Conservation (phyloP, 2,329 filamentous ascomycete genomes). For the Fusarium sp. region DNA sequence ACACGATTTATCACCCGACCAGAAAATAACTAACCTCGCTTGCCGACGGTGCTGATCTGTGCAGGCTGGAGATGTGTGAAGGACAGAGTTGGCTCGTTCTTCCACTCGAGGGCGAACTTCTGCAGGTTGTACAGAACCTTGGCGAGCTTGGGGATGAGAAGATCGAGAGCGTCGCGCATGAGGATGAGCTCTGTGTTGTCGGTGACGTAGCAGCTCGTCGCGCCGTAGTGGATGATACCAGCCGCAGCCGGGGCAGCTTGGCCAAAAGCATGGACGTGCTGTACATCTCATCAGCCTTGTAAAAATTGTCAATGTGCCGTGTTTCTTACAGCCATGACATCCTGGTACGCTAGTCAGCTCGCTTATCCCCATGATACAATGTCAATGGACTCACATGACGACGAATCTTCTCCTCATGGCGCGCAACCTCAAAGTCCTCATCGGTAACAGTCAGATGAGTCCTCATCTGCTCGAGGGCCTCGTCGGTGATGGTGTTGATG, state of each 20-base stretch:
- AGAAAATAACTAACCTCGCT: neutral
- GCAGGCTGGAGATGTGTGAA: neutral
- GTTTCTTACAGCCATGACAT: slow-evolving; percentile 19
- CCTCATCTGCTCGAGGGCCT: slow-evolving; percentile 35
- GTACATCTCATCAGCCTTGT: neutral
- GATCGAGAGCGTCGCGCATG: neutral
- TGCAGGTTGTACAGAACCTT: neutral
- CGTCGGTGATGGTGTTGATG: slow-evolving; percentile 26
- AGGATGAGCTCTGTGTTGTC: neutral
- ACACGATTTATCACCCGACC: too few relatives aligned
- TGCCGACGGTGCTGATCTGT: neutral
- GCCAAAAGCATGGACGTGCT: slow-evolving; percentile 8
- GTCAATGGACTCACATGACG: slow-evolving; percentile 10
- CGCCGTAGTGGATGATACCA: neutral
- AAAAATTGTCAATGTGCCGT: neutral
- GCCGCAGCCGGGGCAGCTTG: neutral
- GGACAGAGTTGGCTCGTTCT: neutral
- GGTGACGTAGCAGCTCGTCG: neutral
- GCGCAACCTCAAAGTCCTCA: slow-evolving; percentile 31
- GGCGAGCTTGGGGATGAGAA: neutral
- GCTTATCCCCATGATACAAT: neutral
- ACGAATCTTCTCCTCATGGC: slow-evolving; percentile 29
- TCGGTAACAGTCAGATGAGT: slow-evolving; percentile 16
- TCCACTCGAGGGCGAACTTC: neutral
- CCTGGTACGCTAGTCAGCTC: slow-evolving; percentile 9